Conservation (phyloP, 164 flowering plant species). For the Magnolia kwangsiensis region DNA sequence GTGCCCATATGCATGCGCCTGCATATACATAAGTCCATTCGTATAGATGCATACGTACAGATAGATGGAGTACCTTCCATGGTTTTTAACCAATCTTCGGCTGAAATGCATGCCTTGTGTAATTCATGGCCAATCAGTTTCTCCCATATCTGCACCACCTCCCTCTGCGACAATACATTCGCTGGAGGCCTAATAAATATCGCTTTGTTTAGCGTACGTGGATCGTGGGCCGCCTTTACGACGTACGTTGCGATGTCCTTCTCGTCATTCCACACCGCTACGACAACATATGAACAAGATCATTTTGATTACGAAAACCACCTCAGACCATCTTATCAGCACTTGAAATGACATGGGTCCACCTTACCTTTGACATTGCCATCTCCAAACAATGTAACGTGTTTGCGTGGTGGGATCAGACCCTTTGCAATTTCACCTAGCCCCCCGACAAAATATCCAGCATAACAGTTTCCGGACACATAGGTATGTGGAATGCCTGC, state of each 20-base stretch:
- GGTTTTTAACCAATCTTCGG: slow-evolving; percentile 4
- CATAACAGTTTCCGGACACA: slow-evolving; percentile 7
- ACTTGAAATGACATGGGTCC: background rate
- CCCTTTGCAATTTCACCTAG: slow-evolving; percentile 3
- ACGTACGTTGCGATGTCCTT: slow-evolving; percentile 7
- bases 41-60: no score
- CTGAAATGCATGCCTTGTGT: background rate
- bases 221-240: slow-evolving; percentile 2
- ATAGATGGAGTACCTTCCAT: background rate
- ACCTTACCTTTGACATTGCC: slow-evolving; percentile 4
- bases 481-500: slow-evolving; percentile 12
- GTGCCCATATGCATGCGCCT: no score
- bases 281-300: background rate
- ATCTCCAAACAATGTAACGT: background rate
- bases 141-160: slow-evolving; percentile 8
- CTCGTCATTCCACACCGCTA: slow-evolving; percentile 8
- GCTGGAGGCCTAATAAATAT: background rate
- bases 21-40: background rate
- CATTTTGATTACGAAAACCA: background rate
- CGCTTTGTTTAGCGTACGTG: background rate
- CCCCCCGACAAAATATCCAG: slow-evolving; percentile 2
- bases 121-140: slow-evolving; percentile 6
- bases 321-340: background rate
- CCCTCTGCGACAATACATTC: slow-evolving; percentile 6
- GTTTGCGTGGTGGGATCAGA: background rate